These are phyloP conservation scores for Tolypocladium ophioglossoides DNA, from an alignment of 2,329 filamentous ascomycete genomes.

Conservation along the genomic window DNA sequence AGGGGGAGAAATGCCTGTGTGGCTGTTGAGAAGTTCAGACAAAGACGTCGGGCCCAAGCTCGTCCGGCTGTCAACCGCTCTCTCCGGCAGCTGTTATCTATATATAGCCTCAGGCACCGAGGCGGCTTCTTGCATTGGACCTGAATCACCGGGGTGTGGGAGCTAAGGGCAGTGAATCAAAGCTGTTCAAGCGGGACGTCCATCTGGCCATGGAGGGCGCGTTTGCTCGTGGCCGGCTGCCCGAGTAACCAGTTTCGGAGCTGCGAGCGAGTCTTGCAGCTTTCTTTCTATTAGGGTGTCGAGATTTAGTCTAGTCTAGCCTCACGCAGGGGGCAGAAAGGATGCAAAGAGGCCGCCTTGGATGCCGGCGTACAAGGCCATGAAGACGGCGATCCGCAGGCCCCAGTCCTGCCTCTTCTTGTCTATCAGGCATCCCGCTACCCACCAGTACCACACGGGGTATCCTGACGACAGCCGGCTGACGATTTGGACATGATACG, in stretches of 20 bases:
- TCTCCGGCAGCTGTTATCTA: not conserved
- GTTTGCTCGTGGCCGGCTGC: not conserved
- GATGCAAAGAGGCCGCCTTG: slow-evolving; percentile 79
- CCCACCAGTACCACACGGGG: slow-evolving; percentile 79
- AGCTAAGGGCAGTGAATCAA: not conserved
- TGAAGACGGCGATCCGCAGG: slow-evolving; percentile 45
- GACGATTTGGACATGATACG: slow-evolving; percentile 90
- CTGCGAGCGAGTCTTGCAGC: not conserved
- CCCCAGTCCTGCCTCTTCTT: slow-evolving; percentile 20
- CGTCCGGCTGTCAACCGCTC: not conserved
- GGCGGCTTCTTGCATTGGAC: not conserved
- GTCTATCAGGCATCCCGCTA: slow-evolving; percentile 42
- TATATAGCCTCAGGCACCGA: not conserved
- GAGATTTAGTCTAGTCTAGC: not conserved
- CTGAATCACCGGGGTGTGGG: not conserved
- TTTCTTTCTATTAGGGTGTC: not conserved
- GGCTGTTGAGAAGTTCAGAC: not conserved
- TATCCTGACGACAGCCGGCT: slow-evolving; percentile 82
- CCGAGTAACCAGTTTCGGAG: not conserved
- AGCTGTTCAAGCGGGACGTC: not conserved
- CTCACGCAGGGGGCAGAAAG: slow-evolving; percentile 79
- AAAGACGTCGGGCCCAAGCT: not conserved
- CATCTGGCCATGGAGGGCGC: not conserved
- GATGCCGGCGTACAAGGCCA: slow-evolving; percentile 72
- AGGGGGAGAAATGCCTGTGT: not conserved